These are phyloP conservation scores for Nannochloris sp. DNA, from an alignment of 139 green algal species.

Conservation along the genomic window DNA sequence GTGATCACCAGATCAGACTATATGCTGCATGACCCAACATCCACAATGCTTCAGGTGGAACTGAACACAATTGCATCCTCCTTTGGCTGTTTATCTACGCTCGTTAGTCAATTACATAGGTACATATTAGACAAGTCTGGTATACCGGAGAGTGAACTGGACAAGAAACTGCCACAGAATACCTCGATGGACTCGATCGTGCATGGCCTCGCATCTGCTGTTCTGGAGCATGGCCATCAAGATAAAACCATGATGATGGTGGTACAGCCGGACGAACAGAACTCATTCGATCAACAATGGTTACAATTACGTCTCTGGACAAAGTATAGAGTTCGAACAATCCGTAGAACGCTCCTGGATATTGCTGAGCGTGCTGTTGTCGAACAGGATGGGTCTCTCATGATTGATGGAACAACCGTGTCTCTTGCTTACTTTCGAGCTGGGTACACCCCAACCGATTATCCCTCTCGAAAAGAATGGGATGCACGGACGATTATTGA, in stretches of 20 bases:
- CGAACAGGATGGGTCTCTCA: slow-evolving; percentile 25
- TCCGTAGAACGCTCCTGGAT: slow-evolving; percentile 63
- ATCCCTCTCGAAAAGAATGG: slow-evolving; percentile 73
- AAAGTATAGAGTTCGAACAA: slow-evolving; percentile 50
- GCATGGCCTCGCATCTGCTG: slow-evolving; percentile 46
- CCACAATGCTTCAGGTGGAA: slow-evolving; percentile 87
- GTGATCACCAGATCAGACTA: slow-evolving; percentile 90
- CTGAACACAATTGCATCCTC: slow-evolving; percentile 96
- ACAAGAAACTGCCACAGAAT: slow-evolving; percentile 57
- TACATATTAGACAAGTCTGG: slow-evolving; percentile 37
- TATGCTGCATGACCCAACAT: slow-evolving; percentile 88
- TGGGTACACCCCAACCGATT: slow-evolving; percentile 89
- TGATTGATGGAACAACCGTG: slow-evolving; percentile 17
- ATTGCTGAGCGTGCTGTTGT: slow-evolving; percentile 34
- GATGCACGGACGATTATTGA: slow-evolving; percentile 68
- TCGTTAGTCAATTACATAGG: slow-evolving; percentile 58
- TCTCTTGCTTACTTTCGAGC: slow-evolving; percentile 67
- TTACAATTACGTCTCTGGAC: slow-evolving; percentile 73
- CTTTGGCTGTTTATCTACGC: slow-evolving; percentile 76
- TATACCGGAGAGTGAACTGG: slow-evolving; percentile 13
- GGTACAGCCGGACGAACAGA: slow-evolving; percentile 85
- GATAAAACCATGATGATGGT: slow-evolving; percentile 74
- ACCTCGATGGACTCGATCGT: slow-evolving; percentile 43
- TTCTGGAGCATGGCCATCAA: slow-evolving; percentile 18
- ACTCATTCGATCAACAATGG: slow-evolving; percentile 91